Base-by-base conservation (phyloP, 306 rosid genomes). In the Cicer arietinum region DNA sequence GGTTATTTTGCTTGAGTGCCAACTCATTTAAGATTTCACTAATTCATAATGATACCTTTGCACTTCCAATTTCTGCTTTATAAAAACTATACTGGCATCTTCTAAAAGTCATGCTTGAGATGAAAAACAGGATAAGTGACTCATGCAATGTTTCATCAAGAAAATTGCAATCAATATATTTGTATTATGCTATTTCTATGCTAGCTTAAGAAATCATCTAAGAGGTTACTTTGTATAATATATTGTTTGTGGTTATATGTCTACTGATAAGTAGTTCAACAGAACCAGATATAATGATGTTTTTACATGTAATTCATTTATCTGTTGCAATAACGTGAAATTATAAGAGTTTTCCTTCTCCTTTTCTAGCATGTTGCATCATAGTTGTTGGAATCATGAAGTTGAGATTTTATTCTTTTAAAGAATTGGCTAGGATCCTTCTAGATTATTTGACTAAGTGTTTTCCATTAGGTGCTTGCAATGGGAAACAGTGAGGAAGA, bases 401-500 rank as follows among this genome's bases (percentile, higher is more conserved):
- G 80, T 74, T 40, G 37, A 63, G 64, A 54, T 25, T 25, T 25
- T 54, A 71, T 17, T 67, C 56, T 30, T 69, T 66, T 17, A 3
- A 18, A 64, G 84, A 65, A 77, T 71, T 68, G 18, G 45, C 20
- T 7, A 53, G 47, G 73, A 52, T 63, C 74, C 59, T 52, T 71
- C 40, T 22, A 25, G 41, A 64, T 35, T 22, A 41, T 44, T 46
- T 53, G 46, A 41, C 30, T 41, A 4, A 1, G 42, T 45, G 65
- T 30, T 69, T 68, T 72, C 53, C 46, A 5, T 50, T 69, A 47
- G 77, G 82, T 44, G 75, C 79, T 72, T 25, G 30, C 42, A 39
- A 94, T 94, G 97, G 97, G 90, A 74, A 87, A 79, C 50, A 90
- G 85, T n/a, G 94, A 90, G 77, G 92, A 94, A 54, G 86, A 68